Base-by-base conservation (phyloP, 768 basidiomycete species). In the Neoboletus subvelutipes region DNA sequence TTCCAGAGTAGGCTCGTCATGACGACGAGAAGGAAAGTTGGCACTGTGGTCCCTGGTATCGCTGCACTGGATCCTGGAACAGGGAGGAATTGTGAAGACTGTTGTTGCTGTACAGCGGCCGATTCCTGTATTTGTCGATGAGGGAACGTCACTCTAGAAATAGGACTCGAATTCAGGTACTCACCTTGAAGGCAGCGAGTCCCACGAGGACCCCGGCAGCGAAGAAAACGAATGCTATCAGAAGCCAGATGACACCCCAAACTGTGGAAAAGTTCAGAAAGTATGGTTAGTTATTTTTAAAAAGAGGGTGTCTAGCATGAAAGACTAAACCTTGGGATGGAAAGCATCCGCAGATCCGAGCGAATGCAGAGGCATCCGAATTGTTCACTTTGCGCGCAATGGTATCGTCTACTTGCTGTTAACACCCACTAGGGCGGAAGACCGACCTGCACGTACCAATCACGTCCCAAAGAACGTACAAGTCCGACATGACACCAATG, bases 391-490 rank as follows among this genome's bases (percentile, higher is more conserved):
- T 92, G 45, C 91, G 79, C 3, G 86, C 82, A 49, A 93, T 83
- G 12, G 92, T 94, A 64, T 94, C 92, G 69, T 92, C 93, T 88
- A 64, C 17, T 20, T 31, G 22, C 10, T 2, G 31, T 57, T 4
- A 67, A 34, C 33, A 31, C 12, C 22, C 1, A 20, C 24, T 5
- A 20, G 4, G 50, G 47, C 22, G 22, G 6, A 33, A 50, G 9
- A 20, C 46, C 17, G 13, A 18, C 7, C 22, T 36, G n/a, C 12
- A 71, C 80, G 56, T 52, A 85, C 91, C 89, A 34, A 92, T 79
- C 49, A 96, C 87, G 63, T 96, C 94, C 89, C 91, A 95, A 2
- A 92, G 78, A 50, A 84, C 87, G 63, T 94, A 94, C 76, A 94
- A 76, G 71, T 88, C 90, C 9, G 88, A 90, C 92, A 94, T 94